These are phyloP conservation scores for Volvox africanus DNA, from an alignment of 139 green algal species.

Conservation along the genomic window DNA sequence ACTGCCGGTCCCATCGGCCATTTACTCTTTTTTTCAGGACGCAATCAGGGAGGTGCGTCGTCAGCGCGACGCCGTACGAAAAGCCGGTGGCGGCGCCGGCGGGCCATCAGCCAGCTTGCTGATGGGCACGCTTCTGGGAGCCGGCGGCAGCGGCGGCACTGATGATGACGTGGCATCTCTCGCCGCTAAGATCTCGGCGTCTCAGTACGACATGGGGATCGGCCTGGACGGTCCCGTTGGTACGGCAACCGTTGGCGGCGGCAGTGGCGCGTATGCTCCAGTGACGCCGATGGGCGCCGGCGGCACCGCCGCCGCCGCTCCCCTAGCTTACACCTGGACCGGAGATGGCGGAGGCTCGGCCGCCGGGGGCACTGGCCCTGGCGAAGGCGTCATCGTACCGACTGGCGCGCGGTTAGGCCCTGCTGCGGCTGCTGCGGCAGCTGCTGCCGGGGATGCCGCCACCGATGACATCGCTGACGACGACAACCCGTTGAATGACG, in stretches of 20 bases:
- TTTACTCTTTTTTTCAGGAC: background rate
- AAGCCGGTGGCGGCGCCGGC: background rate
- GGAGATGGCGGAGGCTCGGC: background rate
- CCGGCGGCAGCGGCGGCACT: background rate
- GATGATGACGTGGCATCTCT: background rate
- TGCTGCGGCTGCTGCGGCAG: background rate
- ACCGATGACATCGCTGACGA: background rate
- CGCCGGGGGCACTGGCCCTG: background rate
- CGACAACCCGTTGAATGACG: background rate
- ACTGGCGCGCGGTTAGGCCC: background rate
- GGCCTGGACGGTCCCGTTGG: background rate
- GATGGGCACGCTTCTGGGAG: background rate
- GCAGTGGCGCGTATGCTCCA: background rate
- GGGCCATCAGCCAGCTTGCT: slow-evolving; percentile 1
- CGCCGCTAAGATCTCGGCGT: slow-evolving; percentile 24
- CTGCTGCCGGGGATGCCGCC: background rate
- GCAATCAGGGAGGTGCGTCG: background rate
- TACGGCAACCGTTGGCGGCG: background rate
- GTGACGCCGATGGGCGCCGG: background rate
- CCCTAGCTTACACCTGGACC: slow-evolving; percentile 26
- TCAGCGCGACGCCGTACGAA: background rate
- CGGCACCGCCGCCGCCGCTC: slow-evolving; percentile 14
- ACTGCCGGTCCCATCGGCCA: background rate
- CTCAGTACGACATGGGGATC: slow-evolving; percentile 42
- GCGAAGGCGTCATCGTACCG: background rate